Evolutionary conservation across 371 early-diverging fungal species (phyloP).

Genomic region (Dichotomocladium elegans): DNA sequence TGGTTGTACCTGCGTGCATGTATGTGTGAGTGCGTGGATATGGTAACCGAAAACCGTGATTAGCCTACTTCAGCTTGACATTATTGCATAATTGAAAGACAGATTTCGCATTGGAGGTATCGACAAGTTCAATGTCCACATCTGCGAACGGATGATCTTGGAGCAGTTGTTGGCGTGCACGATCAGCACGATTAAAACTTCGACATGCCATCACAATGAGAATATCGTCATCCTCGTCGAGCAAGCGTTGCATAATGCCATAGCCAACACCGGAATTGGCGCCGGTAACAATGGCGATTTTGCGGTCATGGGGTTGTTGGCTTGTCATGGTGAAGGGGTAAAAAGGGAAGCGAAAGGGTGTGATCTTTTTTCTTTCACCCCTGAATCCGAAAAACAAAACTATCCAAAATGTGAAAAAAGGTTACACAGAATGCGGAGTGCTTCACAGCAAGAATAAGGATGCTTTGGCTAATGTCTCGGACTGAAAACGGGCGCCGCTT

Average conservation of each 20-base stretch:
- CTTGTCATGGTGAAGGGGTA: no score
- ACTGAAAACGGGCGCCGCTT: no score
- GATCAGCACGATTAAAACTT: slow-evolving; percentile 52
- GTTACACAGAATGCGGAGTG: no score
- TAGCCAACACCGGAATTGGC: slow-evolving; percentile 76
- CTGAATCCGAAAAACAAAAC: no score
- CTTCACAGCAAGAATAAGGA: no score
- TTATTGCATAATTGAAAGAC: slow-evolving; percentile 30
- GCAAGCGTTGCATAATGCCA: slow-evolving; percentile 64
- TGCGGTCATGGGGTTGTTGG: slow-evolving; percentile 1
- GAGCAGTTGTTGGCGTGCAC: slow-evolving; percentile 54
- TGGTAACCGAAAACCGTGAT: not conserved
- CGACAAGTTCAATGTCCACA: slow-evolving; percentile 48
- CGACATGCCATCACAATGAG: slow-evolving; percentile 77
- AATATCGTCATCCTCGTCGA: slow-evolving; percentile 16
- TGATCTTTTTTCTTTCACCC: no score
- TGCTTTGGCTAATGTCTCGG: no score
- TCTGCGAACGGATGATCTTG: slow-evolving; percentile 32
- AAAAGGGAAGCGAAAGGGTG: no score
- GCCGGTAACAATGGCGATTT: slow-evolving; percentile 60
- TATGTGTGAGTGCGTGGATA: not conserved
- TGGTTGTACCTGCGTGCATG: slow-evolving; percentile 28
- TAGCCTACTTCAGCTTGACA: not conserved
- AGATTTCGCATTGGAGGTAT: slow-evolving; percentile 49
- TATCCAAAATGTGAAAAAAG: no score